Evolutionary conservation across 305 asterid genomes (phyloP).

Genomic region (Plantago lanceolata): DNA sequence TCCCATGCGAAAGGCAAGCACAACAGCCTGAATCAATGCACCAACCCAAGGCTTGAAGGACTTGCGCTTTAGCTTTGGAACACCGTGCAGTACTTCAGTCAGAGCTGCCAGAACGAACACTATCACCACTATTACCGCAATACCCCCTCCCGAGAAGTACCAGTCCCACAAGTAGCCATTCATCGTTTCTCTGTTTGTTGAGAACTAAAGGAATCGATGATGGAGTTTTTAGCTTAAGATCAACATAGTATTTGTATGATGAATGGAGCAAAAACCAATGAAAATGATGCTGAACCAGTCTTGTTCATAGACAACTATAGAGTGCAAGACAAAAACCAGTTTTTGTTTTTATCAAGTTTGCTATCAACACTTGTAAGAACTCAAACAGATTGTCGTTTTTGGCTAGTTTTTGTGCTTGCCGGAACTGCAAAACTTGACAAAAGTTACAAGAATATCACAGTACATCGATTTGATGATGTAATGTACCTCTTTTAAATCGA

Average conservation of each 20-base stretch:
- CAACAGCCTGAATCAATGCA: conserved; percentile 31
- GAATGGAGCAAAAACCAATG: background rate
- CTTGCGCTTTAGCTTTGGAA: conserved; percentile 20
- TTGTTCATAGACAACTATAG: background rate
- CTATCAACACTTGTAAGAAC: background rate
- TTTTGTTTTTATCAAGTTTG: background rate
- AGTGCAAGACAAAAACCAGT: background rate
- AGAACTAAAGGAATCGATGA: too few relatives aligned
- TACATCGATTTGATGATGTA: background rate
- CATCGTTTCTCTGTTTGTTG: background rate
- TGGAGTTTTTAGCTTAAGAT: too few relatives aligned
- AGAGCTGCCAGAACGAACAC: conserved; percentile 42
- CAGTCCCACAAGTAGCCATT: background rate
- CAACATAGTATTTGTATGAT: background rate
- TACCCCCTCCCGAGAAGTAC: background rate
- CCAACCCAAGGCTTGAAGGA: conserved; percentile 27
- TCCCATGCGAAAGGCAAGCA: conserved; percentile 50
- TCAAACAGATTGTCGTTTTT: background rate
- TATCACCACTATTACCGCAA: conserved; percentile 34
- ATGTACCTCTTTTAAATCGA: too few relatives aligned
- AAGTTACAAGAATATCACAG: background rate
- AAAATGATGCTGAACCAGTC: background rate
- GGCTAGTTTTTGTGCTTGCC: background rate
- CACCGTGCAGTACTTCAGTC: conserved; percentile 40
- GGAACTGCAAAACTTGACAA: background rate